Evolutionary conservation across 2,329 filamentous ascomycete species (phyloP), one percentile per base, ranked within the genome.

Genomic region (Fusarium pilosicola): DNA sequence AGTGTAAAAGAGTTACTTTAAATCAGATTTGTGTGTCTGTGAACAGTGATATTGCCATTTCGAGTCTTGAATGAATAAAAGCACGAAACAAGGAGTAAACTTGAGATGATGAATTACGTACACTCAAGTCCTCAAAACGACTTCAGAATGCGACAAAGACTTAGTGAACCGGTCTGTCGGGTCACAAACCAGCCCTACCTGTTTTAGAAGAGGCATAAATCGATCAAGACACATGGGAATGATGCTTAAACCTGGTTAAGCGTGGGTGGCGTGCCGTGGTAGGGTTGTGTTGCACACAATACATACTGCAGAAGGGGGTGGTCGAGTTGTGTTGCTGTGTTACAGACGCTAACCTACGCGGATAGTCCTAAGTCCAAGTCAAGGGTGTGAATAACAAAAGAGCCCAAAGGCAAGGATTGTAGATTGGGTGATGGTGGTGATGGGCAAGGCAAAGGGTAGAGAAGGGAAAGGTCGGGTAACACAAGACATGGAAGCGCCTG

Each of bases 391-490:
- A 74, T 71, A 71, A 51, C 58, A 74, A 62, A 68, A 65, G 59
- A 65, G 46, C 45, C 71, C 51, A 61, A 57, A 62, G 55, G 66
- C 71, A 65, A 70, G 67, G 67, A 71, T 68, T 55, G 38, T 30
- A 46, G 70, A 70, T 48, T 41, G 57, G 46, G 61, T 54, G 51
- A 70, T 70, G 67, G 65, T 59, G 64, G 51, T 68, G 56, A 72
- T 72, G 42, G 36, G 55, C 71, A 61, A 68, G 71, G 71, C 67
- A 61, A 52, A 68, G 44, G 49, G 57, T 20, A 74, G 49, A 66
- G 71, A 71, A 55, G 61, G 71, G 71, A 74, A 74, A 74, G 71
- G 71, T 74, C 71, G 59, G 67, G 71, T 74, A 71, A 74, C 71
- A 74, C 71, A 74, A 63, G 71, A 71, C 71, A 74, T 63, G 42